Base-by-base conservation (phyloP, 2,329 filamentous ascomycete species). In the Epichloe uncinata region DNA sequence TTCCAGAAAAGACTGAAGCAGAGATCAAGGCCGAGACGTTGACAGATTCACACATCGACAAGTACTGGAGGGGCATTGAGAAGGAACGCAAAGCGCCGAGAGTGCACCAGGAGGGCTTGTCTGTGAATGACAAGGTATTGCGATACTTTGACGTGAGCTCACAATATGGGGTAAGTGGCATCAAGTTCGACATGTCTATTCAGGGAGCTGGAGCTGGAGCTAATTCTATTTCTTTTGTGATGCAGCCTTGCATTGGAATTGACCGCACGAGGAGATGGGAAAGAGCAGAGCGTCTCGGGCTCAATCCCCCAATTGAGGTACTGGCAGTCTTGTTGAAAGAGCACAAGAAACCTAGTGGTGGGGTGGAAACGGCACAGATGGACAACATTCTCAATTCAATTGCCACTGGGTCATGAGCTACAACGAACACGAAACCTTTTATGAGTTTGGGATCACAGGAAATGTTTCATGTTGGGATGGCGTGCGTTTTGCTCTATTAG, bases 101-200 rank as follows among this genome's bases (percentile, higher is more conserved):
- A 58, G 81, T 95, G 36, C 93, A 97, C 61, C 88, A 95, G 67
- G 67, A 83, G 58, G 82, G 74, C 2, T 63, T 97, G 57, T 76
- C 73, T 11, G 57, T 85, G 43, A 75, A 84, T 50, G 90, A 97
- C 73, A 95, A 91, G 72, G 81, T 97, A 26, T 67, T 97, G 60
- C 75, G 91, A 55, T 87, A 95, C 64, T 98, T 93, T 68, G 93
- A 98, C 64, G 84, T 95, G 56, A 93, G 84, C 61, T 87, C 79
- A 53, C 87, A 95, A 60, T 98, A 87, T 65, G 93, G 93, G 50
- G 89, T 95, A 79, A 72, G 86, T 81, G 13, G 45, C 35, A 18
- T 37, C 2, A 22, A 26, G 11, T 20, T 15, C 7, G n/a, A 20
- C 11, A 6, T 13, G 5, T 22, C 16, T 42, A 8, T 35, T 36